These are phyloP conservation scores for Diaporthe eres DNA, from an alignment of 2,329 filamentous ascomycete genomes.

Conservation along the genomic window DNA sequence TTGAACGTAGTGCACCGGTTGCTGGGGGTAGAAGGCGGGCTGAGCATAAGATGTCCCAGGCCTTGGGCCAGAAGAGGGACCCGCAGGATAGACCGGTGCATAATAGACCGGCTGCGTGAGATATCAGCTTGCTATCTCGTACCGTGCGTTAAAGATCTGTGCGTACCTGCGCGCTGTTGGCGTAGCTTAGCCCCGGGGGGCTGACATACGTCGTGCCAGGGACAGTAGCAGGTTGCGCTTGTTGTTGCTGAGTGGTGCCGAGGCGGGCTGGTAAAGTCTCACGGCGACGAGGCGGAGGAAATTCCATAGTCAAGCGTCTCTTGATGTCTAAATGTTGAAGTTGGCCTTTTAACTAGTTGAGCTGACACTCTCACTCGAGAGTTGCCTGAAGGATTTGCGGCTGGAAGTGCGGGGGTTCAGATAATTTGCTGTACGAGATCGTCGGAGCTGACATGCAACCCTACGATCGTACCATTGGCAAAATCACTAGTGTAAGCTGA, in stretches of 20 bases:
- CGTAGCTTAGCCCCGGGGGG: not conserved
- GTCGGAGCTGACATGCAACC: not conserved
- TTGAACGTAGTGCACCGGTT: not conserved
- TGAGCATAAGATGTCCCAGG: not conserved
- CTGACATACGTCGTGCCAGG: not conserved
- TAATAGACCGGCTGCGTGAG: not conserved
- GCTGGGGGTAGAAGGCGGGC: not conserved
- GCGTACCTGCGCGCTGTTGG: not conserved
- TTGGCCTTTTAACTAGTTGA: not conserved
- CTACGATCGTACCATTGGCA: not conserved
- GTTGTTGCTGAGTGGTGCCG: not conserved
- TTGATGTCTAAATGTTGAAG: too few species aligned
- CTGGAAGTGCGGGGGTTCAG: slow-evolving; percentile 5
- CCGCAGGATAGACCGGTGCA: not conserved
- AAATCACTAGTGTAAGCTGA: not conserved
- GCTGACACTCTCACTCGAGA: not conserved
- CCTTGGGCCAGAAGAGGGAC: not conserved
- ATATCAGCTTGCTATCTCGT: not conserved
- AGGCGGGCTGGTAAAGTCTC: not conserved
- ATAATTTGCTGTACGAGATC: not conserved
- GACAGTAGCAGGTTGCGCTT: not conserved
- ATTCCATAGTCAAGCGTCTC: not conserved
- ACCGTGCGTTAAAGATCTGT: too few species aligned
- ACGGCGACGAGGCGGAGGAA: not conserved
- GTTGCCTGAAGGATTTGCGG: not conserved